Conservation (phyloP, 2,329 filamentous ascomycete genomes). For the Colletotrichum sp. region DNA sequence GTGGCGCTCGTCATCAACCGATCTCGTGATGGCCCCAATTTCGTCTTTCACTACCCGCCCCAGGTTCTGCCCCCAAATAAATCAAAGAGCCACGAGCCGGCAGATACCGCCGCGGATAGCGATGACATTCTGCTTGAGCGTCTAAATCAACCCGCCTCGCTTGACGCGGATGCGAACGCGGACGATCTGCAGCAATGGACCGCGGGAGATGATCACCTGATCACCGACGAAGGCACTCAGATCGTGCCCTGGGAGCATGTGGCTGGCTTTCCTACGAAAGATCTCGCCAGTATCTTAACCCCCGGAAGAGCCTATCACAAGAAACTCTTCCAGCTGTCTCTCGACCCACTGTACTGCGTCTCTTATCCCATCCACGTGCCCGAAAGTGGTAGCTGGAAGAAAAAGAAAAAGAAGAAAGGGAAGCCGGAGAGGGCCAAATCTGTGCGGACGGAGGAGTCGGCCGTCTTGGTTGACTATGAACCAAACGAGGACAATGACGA, state of each 20-base stretch:
- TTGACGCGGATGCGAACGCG: slow-evolving; percentile 32
- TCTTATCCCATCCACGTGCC: slow-evolving; percentile 85
- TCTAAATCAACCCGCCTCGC: slow-evolving; percentile 41
- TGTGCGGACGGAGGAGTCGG: slow-evolving; percentile 30
- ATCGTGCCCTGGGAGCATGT: slow-evolving; percentile 75
- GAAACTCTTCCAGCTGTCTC: slow-evolving; percentile 78
- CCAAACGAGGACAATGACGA: slow-evolving; percentile 28
- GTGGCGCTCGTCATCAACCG: slow-evolving; percentile 77
- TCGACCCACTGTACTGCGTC: slow-evolving; percentile 81
- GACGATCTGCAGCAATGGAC: slow-evolving; percentile 50
- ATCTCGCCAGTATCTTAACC: slow-evolving; percentile 80
- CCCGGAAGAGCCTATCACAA: slow-evolving; percentile 81
- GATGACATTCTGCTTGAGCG: slow-evolving; percentile 59
- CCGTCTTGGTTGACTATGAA: slow-evolving; percentile 26
- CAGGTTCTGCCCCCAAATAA: slow-evolving; percentile 47
- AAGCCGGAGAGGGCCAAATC: slow-evolving; percentile 30
- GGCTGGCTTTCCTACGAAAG: slow-evolving; percentile 75
- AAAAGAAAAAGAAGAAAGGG: slow-evolving; percentile 58
- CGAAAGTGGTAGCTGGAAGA: slow-evolving; percentile 79
- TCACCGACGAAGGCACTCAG: slow-evolving; percentile 61
- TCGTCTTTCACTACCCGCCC: slow-evolving; percentile 91
- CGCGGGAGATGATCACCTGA: slow-evolving; percentile 56
- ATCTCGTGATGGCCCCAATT: slow-evolving; percentile 78
- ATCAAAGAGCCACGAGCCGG: slow-evolving; percentile 36
- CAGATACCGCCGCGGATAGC: slow-evolving; percentile 41